Evolutionary conservation across 1,139 yeast species (phyloP).

Genomic region (Geotrichum phurueaensis): DNA sequence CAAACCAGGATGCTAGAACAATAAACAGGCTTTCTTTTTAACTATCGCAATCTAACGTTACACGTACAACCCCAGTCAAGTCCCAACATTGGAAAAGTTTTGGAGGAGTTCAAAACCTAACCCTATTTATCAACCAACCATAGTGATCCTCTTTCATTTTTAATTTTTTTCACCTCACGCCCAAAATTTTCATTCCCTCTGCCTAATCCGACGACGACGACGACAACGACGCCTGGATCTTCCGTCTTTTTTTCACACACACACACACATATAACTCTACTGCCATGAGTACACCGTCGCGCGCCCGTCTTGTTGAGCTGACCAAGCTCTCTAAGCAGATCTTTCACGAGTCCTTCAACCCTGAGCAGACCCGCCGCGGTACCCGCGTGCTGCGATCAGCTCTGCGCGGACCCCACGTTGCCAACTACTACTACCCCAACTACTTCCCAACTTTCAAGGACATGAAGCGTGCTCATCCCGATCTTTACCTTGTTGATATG

Average conservation of each 20-base stretch:
- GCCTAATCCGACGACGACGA: background rate
- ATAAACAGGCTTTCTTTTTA: background rate
- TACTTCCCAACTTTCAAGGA: constrained; percentile 54
- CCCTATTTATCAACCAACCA: background rate
- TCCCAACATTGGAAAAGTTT: background rate
- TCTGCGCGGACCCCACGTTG: constrained; percentile 67
- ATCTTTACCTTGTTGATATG: constrained; percentile 60
- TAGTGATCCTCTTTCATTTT: background rate
- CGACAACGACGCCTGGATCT: background rate
- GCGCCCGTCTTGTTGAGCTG: constrained; percentile 48
- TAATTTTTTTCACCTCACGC: background rate
- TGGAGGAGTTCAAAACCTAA: background rate
- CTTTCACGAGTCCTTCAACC: constrained; percentile 64
- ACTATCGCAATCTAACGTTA: too few species aligned
- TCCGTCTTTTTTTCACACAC: background rate
- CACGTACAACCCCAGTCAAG: too few species aligned
- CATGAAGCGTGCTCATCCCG: constrained; percentile 53
- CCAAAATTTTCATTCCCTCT: background rate
- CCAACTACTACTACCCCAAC: constrained; percentile 71
- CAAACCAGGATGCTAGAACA: background rate
- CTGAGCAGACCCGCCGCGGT: constrained; percentile 65
- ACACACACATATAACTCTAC: background rate
- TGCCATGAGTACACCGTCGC: constrained; percentile 19
- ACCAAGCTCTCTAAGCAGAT: constrained; percentile 54
- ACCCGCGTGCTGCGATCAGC: constrained; percentile 66